Percentiles rank a stretch among this genome's conserved stretches.
phyloP scores from a whole-genome alignment of 495 filamentous ascomycete species.

The Penicillium mononematosum region DNA sequence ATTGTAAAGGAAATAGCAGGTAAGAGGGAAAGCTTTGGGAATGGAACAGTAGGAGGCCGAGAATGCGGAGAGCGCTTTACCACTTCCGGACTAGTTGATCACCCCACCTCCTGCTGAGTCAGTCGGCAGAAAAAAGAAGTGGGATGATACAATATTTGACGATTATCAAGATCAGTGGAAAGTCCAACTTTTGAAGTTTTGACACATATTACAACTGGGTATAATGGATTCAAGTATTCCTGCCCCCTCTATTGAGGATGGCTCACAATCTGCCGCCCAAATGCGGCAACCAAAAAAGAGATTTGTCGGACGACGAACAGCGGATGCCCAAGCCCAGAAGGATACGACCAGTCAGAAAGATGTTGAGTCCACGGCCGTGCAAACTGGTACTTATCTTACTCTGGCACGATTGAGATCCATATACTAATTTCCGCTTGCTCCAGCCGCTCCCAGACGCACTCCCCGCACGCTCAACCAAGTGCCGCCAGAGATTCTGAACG shows the following conservation, averaged over 20 bases:
- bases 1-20: not conserved
- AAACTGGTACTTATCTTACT: constrained; percentile 33
- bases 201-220: not conserved
- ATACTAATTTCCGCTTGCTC: constrained; percentile 13
- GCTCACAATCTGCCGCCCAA: constrained; percentile 12
- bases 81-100: constrained; percentile 18
- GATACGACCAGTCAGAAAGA: constrained; percentile 49
- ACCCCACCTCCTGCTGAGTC: constrained; percentile 12
- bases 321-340: constrained; percentile 52
- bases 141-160: constrained; percentile 10
- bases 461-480: constrained; percentile 85
- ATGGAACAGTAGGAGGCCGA: constrained; percentile 8
- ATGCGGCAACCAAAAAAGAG: constrained; percentile 66
- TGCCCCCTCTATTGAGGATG: not conserved
- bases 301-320: constrained; percentile 71
- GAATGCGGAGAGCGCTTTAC: constrained; percentile 31
- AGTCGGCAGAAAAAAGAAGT: constrained; percentile 19
- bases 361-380: constrained; percentile 58
- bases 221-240: constrained; percentile 2
- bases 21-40: not conserved
- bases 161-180: not conserved
- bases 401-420: no score
- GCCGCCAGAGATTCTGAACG: constrained; percentile 79
- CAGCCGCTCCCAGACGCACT: constrained; percentile 61
- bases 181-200: not conserved